Base-by-base conservation (phyloP, 305 asterid species). In the Fraxinus baroniana region DNA sequence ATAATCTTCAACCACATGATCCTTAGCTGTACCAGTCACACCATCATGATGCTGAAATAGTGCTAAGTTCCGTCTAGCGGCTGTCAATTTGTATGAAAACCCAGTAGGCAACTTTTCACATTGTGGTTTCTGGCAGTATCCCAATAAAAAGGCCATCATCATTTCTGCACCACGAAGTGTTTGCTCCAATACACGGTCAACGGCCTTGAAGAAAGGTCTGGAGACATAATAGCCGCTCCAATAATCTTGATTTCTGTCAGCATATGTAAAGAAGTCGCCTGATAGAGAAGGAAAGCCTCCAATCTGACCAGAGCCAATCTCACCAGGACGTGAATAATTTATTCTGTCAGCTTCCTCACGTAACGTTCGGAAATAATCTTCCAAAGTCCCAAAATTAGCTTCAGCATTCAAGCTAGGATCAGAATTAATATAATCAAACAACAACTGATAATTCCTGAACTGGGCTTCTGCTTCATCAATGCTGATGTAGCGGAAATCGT, bases 171-270 rank as follows among this genome's bases (percentile, higher is more conserved):
- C 92, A 20, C 98, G 97, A 83, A 96, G 98, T 82, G 97, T 93
- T 76, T 96, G 97, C 89, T 96, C 99, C 87, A 96, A 85, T 46
- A 94, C 97, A 79, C 98, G 94, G 83, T 94, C 99, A 82, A 94
- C 98, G 26, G 98, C 98, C 89, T 96, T 96, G 91, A 93, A 94
- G 91, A 96, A 96, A 70, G 98, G 98, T 88, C 99, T 90, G 62
- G 99, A 94, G 79, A 96, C 99, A 87, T 96, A 94, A 86, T 96
- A 96, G 55, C 99, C 99, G 74, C 99, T 94, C 99, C 99, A 94
- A 83, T 96, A 96, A 89, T 96, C 99, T 85, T 93, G 93, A 73
- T 92, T 92, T 80, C 99, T 91, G 83, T 96, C 99, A 13, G 98
- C 97, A 52, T 94, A 96, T 32, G 99, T 96, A 84, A 96, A 94